Percentiles rank a stretch among this genome's conserved stretches.
Evolutionary conservation across 2,329 filamentous ascomycete species (phyloP).

Genomic region (Celoporthe dispersa): DNA sequence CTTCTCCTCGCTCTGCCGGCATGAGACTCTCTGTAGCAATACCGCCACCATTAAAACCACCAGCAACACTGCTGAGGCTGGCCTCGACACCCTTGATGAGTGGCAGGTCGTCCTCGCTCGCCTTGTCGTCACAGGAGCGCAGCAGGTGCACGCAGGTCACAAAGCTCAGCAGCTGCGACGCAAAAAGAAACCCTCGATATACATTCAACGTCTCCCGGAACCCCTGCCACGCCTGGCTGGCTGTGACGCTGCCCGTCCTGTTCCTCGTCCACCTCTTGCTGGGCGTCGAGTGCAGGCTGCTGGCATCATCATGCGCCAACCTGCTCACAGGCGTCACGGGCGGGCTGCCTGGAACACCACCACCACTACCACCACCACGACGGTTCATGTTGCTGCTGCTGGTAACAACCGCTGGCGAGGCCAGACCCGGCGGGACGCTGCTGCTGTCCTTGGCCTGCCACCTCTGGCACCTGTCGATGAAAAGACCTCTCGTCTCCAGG

Average conservation of each 20-base stretch:
- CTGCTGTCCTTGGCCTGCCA: conserved; percentile 16
- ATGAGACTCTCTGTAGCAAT: not conserved
- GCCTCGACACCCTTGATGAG: conserved; percentile 31
- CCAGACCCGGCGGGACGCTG: not conserved
- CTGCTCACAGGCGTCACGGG: conserved; percentile 8
- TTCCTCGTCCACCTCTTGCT: conserved; percentile 20
- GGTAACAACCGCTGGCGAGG: not conserved
- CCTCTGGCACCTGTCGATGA: conserved; percentile 32
- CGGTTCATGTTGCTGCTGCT: not conserved
- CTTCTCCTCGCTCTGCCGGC: not conserved
- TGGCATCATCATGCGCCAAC: not conserved
- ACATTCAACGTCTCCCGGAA: conserved; percentile 33
- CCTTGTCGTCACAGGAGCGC: conserved; percentile 34
- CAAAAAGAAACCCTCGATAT: conserved; percentile 31
- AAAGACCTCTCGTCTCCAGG: conserved; percentile 31
- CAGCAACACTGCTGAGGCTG: conserved; percentile 29
- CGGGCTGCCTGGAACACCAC: not conserved
- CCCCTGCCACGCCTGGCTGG: conserved; percentile 28
- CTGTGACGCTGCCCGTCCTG: conserved; percentile 2
- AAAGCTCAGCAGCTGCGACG: conserved; percentile 35
- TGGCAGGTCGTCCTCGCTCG: conserved; percentile 28
- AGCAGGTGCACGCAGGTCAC: conserved; percentile 32
- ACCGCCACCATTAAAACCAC: too few relatives aligned
- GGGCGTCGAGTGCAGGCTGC: conserved; percentile 5
- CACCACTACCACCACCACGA: too few relatives aligned